phyloP scores from a whole-genome alignment of 1,284 basidiomycete genomes.

The Agroathelia rolfsii region DNA sequence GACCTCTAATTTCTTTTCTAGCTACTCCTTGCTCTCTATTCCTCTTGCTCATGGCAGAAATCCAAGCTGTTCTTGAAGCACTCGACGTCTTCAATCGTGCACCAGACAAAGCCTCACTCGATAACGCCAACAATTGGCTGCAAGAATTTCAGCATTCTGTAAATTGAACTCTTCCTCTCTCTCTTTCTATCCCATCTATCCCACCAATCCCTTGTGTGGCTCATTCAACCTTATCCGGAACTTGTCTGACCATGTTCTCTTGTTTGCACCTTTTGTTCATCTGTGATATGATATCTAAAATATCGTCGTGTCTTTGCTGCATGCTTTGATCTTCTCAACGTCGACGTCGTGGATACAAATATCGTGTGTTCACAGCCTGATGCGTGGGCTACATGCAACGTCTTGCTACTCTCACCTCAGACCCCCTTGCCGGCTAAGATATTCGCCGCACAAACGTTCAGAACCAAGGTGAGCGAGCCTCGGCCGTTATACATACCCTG shows the following conservation, averaged over 20 bases:
- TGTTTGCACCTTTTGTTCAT: conserved; percentile 34
- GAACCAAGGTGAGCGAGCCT: conserved; percentile 69
- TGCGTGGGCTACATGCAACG: conserved; percentile 93
- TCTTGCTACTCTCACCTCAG: conserved; percentile 76
- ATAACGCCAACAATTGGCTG: conserved; percentile 84
- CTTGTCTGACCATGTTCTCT: conserved; percentile 48
- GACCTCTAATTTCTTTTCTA: conserved; percentile 1
- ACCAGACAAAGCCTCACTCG: conserved; percentile 77
- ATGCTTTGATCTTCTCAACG: too few species aligned
- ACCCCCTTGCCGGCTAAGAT: conserved; percentile 77
- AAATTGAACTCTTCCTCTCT: conserved; percentile 66
- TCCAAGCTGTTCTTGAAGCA: conserved; percentile 62
- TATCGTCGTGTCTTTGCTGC: too few species aligned
- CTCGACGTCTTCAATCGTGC: conserved; percentile 67
- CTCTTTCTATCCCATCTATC: conserved; percentile 39
- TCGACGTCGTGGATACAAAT: too few species aligned
- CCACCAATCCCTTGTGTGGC: conserved; percentile 57
- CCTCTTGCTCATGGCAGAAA: conserved; percentile 43
- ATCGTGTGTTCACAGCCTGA: conserved; percentile 58
- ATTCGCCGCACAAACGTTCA: conserved; percentile 95
- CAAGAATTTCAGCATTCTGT: conserved; percentile 96
- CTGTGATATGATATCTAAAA: too few species aligned
- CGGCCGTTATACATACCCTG: background rate
- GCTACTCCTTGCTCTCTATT: conserved; percentile 9
- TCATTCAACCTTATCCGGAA: conserved; percentile 39